Base-by-base conservation (phyloP, 2,329 filamentous ascomycete species). In the Helminthosporium solani region DNA sequence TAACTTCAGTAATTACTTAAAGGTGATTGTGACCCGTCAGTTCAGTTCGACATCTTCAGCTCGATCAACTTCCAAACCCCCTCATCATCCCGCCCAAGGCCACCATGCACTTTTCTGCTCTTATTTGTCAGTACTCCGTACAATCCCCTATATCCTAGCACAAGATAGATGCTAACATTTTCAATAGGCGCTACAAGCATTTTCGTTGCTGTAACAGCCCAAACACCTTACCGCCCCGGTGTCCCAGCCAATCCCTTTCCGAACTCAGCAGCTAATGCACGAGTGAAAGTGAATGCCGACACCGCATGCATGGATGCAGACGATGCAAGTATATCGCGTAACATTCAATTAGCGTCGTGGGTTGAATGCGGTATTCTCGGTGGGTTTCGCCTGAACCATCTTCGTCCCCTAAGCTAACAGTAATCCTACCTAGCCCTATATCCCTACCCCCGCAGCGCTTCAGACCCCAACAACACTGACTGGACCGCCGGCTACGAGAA, bases 331-430 rank as follows among this genome's bases (percentile, higher is more conserved):
- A 30, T 30, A 15, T 21, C 45, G 8, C 40, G 40, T 11, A 27
- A 47, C 16, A 21, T 43, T 2, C 40, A 47, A 25, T 35, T 47
- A 3, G 45, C 45, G 4, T 40, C 45, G 6, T 47, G 45, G 45
- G 35, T 47, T 5, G 45, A 43, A 16, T 47, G 45, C 21, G 33
- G 38, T 7, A 23, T 47, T 3, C 35, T 47, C 12, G 27, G 40
- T 43, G 28, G 2, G 16, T 19, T 21, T 4, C 4, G 19, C 23
- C 23, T 9, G 23, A 5, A 5, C 9, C 9, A 6, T 25, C 23
- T 25, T 9, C 28, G 3, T 31, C 28, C 28, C 12, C 7, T 14
- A 28, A n/a, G n/a, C 15, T 27, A 11, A 14, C 19, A 12, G 31
- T 46, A 27, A 42, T 15, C 23, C 3, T 33, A 15, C 30, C 3